Percentiles rank a stretch among this genome's conserved stretches.
phyloP scores from a whole-genome alignment of 2,329 filamentous ascomycete species.

The Arthrobotrys iridis region DNA sequence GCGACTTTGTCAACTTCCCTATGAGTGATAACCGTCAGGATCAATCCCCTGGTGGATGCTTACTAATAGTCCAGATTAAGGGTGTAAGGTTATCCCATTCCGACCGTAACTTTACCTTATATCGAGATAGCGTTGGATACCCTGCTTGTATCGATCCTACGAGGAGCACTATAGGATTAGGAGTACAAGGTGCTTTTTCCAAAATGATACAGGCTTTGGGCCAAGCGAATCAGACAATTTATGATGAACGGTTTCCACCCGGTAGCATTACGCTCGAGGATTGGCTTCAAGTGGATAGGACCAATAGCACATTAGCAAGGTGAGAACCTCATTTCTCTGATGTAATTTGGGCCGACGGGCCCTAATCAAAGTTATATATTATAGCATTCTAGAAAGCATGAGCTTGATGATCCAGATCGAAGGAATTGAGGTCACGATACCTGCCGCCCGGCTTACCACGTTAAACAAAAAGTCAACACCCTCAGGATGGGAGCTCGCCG shows the following conservation, averaged over 20 bases:
- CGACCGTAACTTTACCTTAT: not conserved
- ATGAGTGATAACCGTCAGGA: not conserved
- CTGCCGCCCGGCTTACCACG: not conserved
- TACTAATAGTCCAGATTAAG: not conserved
- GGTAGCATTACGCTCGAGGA: not conserved
- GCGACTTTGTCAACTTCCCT: not conserved
- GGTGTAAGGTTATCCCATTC: not conserved
- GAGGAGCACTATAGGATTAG: not conserved
- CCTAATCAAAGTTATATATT: too few relatives aligned
- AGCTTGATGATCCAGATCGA: not conserved
- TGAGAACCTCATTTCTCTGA: too few relatives aligned
- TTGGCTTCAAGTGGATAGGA: not conserved
- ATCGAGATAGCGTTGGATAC: not conserved
- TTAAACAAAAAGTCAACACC: not conserved
- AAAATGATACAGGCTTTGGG: not conserved
- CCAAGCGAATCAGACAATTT: not conserved
- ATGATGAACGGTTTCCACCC: not conserved
- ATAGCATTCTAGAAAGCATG: not conserved
- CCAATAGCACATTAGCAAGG: not conserved
- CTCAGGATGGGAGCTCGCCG: not conserved
- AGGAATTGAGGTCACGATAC: not conserved
- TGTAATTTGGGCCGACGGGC: too few relatives aligned
- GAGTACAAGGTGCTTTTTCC: not conserved
- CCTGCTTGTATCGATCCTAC: not conserved
- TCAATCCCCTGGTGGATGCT: not conserved